phyloP scores from a whole-genome alignment of 2,329 filamentous ascomycete genomes.

The Phialophora macrospora region DNA sequence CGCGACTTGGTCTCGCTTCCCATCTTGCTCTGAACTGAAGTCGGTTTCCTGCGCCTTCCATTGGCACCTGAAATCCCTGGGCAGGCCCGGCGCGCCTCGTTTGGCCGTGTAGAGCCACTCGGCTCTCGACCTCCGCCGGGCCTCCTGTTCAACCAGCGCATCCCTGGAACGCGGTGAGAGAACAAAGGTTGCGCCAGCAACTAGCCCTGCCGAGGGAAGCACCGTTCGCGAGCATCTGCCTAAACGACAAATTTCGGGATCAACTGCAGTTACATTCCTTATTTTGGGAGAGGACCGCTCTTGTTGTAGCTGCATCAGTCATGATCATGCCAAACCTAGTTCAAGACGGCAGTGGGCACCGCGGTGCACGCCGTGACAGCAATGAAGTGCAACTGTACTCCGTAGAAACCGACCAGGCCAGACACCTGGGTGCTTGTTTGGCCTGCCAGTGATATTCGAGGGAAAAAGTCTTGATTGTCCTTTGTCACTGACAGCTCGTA shows the following conservation, averaged over 20 bases:
- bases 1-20: constrained; percentile 19
- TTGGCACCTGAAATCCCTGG: constrained; percentile 16
- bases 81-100: constrained; percentile 16
- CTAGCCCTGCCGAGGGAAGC: constrained; percentile 4
- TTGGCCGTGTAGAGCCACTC: constrained; percentile 13
- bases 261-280: constrained; percentile 1
- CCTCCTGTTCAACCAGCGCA: constrained; percentile 6
- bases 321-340: background rate
- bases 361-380: constrained; percentile 10
- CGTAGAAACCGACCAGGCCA: background rate
- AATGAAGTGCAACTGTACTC: constrained; percentile 1
- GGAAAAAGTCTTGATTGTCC: constrained; percentile 1
- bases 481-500: constrained; percentile 11
- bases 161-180: constrained; percentile 2
- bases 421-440: constrained; percentile 7
- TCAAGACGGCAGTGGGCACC: background rate
- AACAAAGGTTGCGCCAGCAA: constrained; percentile 3
- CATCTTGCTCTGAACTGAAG: constrained; percentile 10
- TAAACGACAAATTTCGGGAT: constrained; percentile 3
- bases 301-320: background rate
- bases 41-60: constrained; percentile 13
- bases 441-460: background rate
- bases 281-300: background rate
- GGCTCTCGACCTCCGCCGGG: constrained; percentile 11
- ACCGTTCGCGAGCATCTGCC: constrained; percentile 2